These are phyloP conservation scores for Leccinum boreale DNA, from an alignment of 768 basidiomycete species.

Conservation along the genomic window DNA sequence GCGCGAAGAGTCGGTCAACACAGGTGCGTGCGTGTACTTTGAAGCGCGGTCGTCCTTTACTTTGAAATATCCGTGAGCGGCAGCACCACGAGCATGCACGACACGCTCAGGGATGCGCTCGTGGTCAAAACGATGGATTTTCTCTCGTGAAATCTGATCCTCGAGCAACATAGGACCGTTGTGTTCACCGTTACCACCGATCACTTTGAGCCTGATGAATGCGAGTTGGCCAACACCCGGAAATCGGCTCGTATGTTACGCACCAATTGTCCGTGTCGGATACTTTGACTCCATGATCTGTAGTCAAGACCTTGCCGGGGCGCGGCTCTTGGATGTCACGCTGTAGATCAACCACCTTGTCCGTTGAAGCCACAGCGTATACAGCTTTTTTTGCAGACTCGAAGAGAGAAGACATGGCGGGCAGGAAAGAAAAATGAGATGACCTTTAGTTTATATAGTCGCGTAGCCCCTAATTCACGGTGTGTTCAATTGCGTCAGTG, in stretches of 20 bases:
- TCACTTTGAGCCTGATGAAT: conserved; percentile 50
- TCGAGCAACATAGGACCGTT: conserved; percentile 76
- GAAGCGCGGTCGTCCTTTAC: conserved; percentile 64
- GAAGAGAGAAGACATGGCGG: conserved; percentile 12
- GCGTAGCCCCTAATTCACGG: conserved; percentile 6
- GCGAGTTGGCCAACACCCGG: conserved; percentile 4
- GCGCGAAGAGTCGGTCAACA: conserved; percentile 69
- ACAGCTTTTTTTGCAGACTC: conserved; percentile 17
- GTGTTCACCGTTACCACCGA: conserved; percentile 36
- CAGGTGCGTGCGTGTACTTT: conserved; percentile 66
- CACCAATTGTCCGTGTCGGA: conserved; percentile 68
- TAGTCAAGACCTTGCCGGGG: conserved; percentile 40
- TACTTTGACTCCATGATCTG: conserved; percentile 58
- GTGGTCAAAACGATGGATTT: conserved; percentile 79
- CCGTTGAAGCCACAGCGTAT: conserved; percentile 5
- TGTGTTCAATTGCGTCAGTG: conserved; percentile 18
- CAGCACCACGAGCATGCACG: conserved; percentile 68
- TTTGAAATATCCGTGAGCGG: conserved; percentile 82
- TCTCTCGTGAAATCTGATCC: conserved; percentile 71
- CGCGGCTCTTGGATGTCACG: conserved; percentile 23
- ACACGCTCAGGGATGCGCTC: conserved; percentile 89
- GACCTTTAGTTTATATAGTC: not conserved
- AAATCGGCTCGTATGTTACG: not conserved
- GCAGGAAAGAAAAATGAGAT: not conserved
- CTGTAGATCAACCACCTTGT: conserved; percentile 25